Evolutionary conservation across 345 rosid genomes (phyloP).

Genomic region (Excoecaria cochinchinensis): DNA sequence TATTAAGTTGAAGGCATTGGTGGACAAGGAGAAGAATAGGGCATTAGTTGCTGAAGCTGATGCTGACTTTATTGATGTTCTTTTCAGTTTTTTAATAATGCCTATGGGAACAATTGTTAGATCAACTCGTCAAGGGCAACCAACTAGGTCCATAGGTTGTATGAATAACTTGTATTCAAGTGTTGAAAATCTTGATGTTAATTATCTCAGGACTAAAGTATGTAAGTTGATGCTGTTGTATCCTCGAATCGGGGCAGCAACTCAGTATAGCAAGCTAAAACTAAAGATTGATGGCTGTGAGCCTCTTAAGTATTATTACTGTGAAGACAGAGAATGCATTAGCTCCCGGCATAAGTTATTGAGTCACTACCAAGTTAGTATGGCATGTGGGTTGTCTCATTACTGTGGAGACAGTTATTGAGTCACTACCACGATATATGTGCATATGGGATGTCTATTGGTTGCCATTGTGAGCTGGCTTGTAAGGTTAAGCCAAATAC

Average conservation of each 20-base stretch:
- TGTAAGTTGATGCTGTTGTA: slow-evolving; percentile 25
- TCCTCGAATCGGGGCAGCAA: slow-evolving; percentile 17
- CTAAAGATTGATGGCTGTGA: neutral
- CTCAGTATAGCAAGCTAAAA: slow-evolving; percentile 16
- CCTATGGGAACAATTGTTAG: too few relatives aligned
- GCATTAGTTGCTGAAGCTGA: too few relatives aligned
- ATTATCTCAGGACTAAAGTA: neutral
- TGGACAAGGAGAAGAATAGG: too few relatives aligned
- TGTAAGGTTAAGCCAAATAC: too few relatives aligned
- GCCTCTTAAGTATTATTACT: neutral
- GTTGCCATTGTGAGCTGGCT: neutral
- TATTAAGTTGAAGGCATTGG: too few relatives aligned
- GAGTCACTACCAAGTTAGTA: too few relatives aligned
- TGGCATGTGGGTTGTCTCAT: too few relatives aligned
- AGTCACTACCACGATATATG: slow-evolving; percentile 13
- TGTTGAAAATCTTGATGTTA: slow-evolving; percentile 5
- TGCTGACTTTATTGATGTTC: too few relatives aligned
- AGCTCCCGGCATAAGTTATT: too few relatives aligned
- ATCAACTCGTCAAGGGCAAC: too few relatives aligned
- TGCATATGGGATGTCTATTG: neutral
- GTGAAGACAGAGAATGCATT: too few relatives aligned
- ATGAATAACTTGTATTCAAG: slow-evolving; percentile 6
- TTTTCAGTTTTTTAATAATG: slow-evolving; percentile 5
- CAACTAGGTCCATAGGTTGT: too few relatives aligned
- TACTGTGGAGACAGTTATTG: neutral